Conservation (phyloP, 2,329 filamentous ascomycete species). For the Sporothrix phasma region DNA sequence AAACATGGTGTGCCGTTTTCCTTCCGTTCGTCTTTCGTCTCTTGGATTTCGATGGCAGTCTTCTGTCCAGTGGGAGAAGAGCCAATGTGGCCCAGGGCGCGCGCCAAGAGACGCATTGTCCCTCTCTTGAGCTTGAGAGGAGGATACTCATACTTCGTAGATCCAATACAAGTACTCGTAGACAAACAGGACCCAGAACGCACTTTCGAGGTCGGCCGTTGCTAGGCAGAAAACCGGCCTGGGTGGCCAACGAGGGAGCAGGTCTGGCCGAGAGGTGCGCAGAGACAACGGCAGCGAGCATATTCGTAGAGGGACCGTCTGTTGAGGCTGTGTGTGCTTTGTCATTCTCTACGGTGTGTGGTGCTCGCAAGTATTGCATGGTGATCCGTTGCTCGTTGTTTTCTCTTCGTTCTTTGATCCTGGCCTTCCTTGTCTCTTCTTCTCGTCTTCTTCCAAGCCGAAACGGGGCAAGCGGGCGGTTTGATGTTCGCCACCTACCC, state of each 20-base stretch:
- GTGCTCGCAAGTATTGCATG: too few relatives aligned
- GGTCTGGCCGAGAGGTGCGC: slow-evolving; percentile 5
- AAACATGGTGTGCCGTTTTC: neutral
- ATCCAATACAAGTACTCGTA: too few relatives aligned
- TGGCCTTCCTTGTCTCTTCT: neutral
- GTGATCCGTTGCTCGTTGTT: too few relatives aligned
- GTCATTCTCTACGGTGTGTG: too few relatives aligned
- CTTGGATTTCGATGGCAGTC: neutral
- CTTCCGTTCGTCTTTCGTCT: neutral
- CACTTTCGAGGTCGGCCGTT: neutral
- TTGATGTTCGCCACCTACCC: slow-evolving; percentile 18
- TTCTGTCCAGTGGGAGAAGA: neutral
- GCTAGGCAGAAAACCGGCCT: too few relatives aligned
- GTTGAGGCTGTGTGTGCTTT: neutral
- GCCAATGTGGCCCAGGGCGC: neutral
- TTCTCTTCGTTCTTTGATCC: neutral
- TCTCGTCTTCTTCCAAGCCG: slow-evolving; percentile 7
- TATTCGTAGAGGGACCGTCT: too few relatives aligned
- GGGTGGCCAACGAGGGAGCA: too few relatives aligned
- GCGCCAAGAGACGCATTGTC: slow-evolving; percentile 7
- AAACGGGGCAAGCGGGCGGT: slow-evolving; percentile 17
- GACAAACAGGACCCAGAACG: neutral
- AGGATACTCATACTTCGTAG: neutral
- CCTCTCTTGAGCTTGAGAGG: neutral
- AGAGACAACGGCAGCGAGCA: neutral